Conservation (phyloP, 805 yeast species). For the Zygotorulaspora sp. region DNA sequence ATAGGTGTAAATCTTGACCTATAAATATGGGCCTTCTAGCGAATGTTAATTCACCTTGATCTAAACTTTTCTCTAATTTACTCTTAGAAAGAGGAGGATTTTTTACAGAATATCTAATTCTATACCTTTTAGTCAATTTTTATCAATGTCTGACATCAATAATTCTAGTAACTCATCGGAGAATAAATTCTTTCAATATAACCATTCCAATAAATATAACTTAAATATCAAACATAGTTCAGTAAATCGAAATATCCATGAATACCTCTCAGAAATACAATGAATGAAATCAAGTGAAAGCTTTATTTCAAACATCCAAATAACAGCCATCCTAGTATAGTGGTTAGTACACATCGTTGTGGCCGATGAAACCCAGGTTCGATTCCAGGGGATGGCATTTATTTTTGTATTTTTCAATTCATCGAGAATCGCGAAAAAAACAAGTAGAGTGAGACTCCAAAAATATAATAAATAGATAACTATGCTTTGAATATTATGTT, state of each 20-base stretch:
- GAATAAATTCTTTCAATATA: no score
- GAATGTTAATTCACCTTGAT: neutral
- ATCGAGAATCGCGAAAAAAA: no score
- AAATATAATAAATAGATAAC: neutral
- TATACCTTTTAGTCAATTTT: no score
- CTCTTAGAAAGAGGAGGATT: neutral
- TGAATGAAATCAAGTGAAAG: no score
- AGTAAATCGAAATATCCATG: no score
- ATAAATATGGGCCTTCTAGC: neutral
- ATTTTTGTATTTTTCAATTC: constrained; percentile 1
- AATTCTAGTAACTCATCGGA: neutral
- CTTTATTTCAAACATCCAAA: no score
- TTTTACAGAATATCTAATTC: neutral
- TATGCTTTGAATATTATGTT: neutral
- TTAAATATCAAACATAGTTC: no score
- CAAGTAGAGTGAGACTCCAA: no score
- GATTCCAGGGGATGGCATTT: constrained; percentile 40
- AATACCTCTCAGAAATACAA: no score
- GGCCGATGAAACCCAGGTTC: constrained; percentile 42
- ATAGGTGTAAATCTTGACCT: neutral
- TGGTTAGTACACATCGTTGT: constrained; percentile 41
- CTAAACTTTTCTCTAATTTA: neutral
- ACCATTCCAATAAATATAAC: no score
- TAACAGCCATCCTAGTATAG: constrained; percentile 42
- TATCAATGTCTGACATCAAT: neutral